A percentile compares a stretch with the other conserved stretches of the same genome.
phyloP scores from a whole-genome alignment of 2,329 filamentous ascomycete species.

The Alternaria infectoria region DNA sequence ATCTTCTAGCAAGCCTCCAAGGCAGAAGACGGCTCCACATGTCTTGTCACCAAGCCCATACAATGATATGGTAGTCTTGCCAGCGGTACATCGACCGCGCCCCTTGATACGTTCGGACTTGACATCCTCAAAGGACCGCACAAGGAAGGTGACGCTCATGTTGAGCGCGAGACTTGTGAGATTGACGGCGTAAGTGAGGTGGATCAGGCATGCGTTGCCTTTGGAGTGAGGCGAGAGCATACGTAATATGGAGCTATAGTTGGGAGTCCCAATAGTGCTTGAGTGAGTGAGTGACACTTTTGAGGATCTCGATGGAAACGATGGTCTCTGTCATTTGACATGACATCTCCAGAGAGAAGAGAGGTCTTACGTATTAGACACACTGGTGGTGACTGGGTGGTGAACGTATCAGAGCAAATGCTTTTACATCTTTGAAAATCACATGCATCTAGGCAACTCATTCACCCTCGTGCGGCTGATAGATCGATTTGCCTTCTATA shows the following conservation, averaged over 20 bases:
- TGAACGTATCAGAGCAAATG: neutral
- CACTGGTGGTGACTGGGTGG: neutral
- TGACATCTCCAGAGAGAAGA: neutral
- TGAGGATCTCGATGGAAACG: neutral
- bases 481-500: neutral
- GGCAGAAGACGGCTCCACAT: neutral
- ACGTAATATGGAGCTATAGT: neutral
- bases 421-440: neutral
- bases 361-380: neutral
- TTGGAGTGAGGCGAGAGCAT: neutral
- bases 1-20: neutral
- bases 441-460: neutral
- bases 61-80: neutral
- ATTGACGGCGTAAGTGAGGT: neutral
- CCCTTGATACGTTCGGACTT: neutral
- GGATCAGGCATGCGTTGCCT: neutral
- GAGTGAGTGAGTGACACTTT: neutral
- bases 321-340: neutral
- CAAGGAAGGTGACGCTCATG: neutral
- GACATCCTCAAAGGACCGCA: neutral
- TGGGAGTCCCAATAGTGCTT: neutral
- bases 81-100: neutral
- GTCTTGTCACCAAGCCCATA: neutral
- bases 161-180: neutral
- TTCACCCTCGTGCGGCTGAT: neutral